Evolutionary conservation across 176 grass and related monocot species (phyloP).

Genomic region (Calamus simplicifolius): DNA sequence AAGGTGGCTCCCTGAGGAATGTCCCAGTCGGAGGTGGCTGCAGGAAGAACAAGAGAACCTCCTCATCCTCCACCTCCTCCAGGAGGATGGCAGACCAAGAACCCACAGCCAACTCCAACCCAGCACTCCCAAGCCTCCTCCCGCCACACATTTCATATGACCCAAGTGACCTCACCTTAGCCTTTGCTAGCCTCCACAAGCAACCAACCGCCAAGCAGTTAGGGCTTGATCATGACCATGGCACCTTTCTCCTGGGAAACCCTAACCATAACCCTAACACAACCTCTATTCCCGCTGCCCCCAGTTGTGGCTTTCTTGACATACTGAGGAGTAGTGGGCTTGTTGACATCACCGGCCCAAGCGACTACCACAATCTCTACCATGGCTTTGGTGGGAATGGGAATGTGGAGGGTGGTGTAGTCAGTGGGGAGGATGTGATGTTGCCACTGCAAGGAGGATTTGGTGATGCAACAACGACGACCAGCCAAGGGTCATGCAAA

Average conservation of each 20-base stretch:
- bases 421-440: not conserved
- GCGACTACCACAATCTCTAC: not conserved
- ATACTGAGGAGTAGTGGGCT: constrained; percentile 10
- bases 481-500: constrained; percentile 4
- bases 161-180: constrained; percentile 1
- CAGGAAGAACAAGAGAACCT: not conserved
- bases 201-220: not conserved
- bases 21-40: constrained; percentile 19
- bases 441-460: not conserved
- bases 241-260: not conserved
- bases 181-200: constrained; percentile 3
- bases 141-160: not conserved
- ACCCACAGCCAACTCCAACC: not conserved
- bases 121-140: not conserved
- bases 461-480: not conserved
- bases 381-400: constrained; percentile 1
- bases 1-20: constrained; percentile 30
- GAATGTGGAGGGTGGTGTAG: not conserved
- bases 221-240: not conserved
- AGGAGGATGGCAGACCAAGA: constrained; percentile 3
- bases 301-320: constrained; percentile 6
- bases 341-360: not conserved
- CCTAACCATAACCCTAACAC: not conserved
- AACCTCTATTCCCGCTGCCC: not conserved
- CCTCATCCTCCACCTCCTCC: constrained; percentile 4